Evolutionary conservation across 495 filamentous ascomycete genomes (phyloP), one percentile per base, ranked within the genome.

Genomic region (Evansstolkia leycettana): DNA sequence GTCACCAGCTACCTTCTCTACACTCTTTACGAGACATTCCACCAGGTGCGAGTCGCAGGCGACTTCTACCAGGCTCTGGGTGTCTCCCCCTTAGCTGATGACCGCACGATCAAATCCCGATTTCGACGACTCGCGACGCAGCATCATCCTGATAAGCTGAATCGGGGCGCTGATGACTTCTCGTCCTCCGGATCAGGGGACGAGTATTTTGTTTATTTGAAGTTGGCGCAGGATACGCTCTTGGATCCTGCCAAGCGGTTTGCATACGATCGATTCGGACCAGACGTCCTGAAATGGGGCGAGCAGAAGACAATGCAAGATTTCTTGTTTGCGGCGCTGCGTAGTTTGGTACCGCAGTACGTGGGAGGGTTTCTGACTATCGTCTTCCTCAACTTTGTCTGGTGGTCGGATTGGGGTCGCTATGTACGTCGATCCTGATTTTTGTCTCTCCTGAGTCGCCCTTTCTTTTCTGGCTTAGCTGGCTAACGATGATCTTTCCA

Each of bases 191-290:
- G 38, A 9, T n/a, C 14, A 12, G 58, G 63, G 3, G 78, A 80
- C 39, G 60, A 59, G 11, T 78, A 80, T 60, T 96, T 90, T 50
- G 73, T 94, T 13, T 73, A 78, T 50, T 67, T 96, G 43, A 85
- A 83, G 55, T 65, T 72, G 10, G 87, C 87, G 7, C 76, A 88
- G 39, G 90, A 98, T 45, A 84, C 82, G 8, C 73, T 98, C 10
- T 50, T 72, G 0, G 76, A 94, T 50, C 78, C 86, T 2, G 76
- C 75, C 5, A 80, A 75, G 57, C 75, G 88, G 30, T 93, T 88
- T 52, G 90, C 86, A 2, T 98, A 98, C 55, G 87, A 96, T 45
- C 75, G 88, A 9, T 93, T 94, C 57, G 90, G 90, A 0, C 76
- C 83, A 0, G 75, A 80, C 13, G 67, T 85, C n/a, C 45, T 78